These are phyloP conservation scores for Penicillium sp. DNA, from an alignment of 2,329 filamentous ascomycete species.

Conservation along the genomic window DNA sequence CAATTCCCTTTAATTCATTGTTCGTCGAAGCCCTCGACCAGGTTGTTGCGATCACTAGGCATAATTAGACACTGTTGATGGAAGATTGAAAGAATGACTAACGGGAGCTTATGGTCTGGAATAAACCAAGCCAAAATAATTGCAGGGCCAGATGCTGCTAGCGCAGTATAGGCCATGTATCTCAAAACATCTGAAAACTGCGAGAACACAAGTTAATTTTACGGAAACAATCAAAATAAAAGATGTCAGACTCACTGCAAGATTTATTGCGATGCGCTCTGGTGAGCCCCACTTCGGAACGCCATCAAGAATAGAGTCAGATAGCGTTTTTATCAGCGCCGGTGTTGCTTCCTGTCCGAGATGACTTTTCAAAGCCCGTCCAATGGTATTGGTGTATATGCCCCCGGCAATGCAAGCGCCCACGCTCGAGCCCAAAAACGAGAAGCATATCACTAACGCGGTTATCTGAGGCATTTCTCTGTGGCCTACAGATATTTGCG, in stretches of 20 bases:
- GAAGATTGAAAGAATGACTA: constrained; percentile 1
- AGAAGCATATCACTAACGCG: constrained; percentile 49
- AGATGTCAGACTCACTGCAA: constrained; percentile 34
- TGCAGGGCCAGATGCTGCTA: constrained; percentile 33
- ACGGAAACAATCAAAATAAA: not conserved
- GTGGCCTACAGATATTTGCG: constrained; percentile 53
- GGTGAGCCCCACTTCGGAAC: constrained; percentile 47
- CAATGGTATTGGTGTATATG: constrained; percentile 56
- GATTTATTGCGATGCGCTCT: constrained; percentile 49
- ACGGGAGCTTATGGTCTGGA: constrained; percentile 34
- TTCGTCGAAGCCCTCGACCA: constrained; percentile 1
- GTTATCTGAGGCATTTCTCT: constrained; percentile 54
- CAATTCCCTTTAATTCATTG: too few species aligned
- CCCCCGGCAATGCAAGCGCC: constrained; percentile 51
- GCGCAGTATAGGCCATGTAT: constrained; percentile 36
- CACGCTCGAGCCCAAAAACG: constrained; percentile 44
- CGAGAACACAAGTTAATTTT: constrained; percentile 8
- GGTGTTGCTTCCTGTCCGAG: constrained; percentile 39
- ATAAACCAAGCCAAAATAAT: constrained; percentile 32
- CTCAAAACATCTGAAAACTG: constrained; percentile 39
- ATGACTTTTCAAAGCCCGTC: constrained; percentile 39
- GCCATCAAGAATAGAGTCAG: constrained; percentile 51
- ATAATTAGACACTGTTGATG: not conserved
- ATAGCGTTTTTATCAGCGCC: constrained; percentile 43
- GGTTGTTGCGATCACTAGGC: constrained; percentile 5